Evolutionary conservation across 2,329 filamentous ascomycete genomes (phyloP).

Genomic region (Trichoderma semiorbis): DNA sequence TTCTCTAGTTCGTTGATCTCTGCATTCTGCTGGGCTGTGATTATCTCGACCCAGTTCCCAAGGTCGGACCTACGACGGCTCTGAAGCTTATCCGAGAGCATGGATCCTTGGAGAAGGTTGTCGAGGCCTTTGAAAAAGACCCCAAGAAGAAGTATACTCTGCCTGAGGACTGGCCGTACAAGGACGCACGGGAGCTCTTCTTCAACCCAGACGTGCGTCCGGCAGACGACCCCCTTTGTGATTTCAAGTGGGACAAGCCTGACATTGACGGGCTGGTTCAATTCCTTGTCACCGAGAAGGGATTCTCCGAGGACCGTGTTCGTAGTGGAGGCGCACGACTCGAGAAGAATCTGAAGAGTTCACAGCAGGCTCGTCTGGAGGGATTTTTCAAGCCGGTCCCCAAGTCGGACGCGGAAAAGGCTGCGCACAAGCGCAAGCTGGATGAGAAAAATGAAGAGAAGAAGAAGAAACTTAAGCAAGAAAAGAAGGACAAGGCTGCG

Average conservation of each 20-base stretch:
- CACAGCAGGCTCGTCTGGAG: conserved; percentile 86
- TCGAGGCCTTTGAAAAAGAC: conserved; percentile 74
- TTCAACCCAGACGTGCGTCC: conserved; percentile 82
- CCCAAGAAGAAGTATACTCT: conserved; percentile 76
- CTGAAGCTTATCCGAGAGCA: conserved; percentile 93
- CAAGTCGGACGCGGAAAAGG: conserved; percentile 83
- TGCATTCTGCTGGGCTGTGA: conserved; percentile 97
- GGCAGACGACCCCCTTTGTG: conserved; percentile 81
- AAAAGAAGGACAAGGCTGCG: conserved; percentile 93
- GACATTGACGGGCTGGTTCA: conserved; percentile 86
- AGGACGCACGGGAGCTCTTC: conserved; percentile 88
- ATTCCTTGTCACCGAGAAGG: conserved; percentile 90
- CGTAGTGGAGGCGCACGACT: conserved; percentile 72
- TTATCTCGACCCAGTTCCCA: conserved; percentile 94
- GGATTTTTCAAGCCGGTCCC: conserved; percentile 95
- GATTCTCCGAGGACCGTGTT: conserved; percentile 93
- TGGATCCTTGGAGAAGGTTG: conserved; percentile 79
- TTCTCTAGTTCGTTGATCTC: conserved; percentile 76
- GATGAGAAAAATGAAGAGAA: conserved; percentile 88
- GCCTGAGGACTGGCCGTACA: conserved; percentile 95
- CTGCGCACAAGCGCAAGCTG: conserved; percentile 83
- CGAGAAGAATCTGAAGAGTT: conserved; percentile 85
- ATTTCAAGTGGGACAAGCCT: conserved; percentile 97
- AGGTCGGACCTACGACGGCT: conserved; percentile 86
- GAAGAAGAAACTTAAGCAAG: conserved; percentile 92